Evolutionary conservation across 2,329 filamentous ascomycete species (phyloP), one percentile per base, ranked within the genome.

Genomic region (Ceratocystiopsis sp.): DNA sequence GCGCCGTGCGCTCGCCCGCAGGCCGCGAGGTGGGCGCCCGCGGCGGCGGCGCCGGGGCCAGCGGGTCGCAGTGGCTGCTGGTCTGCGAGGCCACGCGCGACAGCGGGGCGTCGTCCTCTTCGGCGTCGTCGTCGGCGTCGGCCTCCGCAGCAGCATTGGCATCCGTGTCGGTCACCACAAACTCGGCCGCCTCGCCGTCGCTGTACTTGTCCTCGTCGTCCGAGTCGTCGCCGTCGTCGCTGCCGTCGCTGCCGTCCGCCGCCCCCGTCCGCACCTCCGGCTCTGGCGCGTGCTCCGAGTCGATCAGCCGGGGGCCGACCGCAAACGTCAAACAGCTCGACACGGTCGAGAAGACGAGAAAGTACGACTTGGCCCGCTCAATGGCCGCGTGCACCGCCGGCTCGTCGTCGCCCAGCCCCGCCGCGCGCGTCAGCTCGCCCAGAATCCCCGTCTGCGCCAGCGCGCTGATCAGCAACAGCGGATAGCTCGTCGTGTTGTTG

Each of bases 261-360:
- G 47, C 49, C 8, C 55, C 52, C 4, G 57, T 51, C 7, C 55
- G 52, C 9, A 54, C 50, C n/a, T 53, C 50, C 1, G 56, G 47
- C 10, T 62, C 57, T 1, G 62, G 59, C 1, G 54, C 55, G 41
- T 61, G 53, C 44, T 63, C 60, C 38, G 54, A 57, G 48, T 71
- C 68, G 39, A 80, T 64, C 35, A 80, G 59, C 13, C 66, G 61
- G 1, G 76, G 75, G 0, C 75, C 77, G 3, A 80, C 59, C 0
- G 72, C 72, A 54, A 80, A 81, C 0, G 75, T 80, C 46, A 80
- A 57, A 42, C 68, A 73, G 51, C 75, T 78, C 37, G 67, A 69
- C 11, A 80, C 63, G 43, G 78, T 78, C 4, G 75, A 68, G 49
- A 75, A 79, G 46, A 81, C 68, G 4, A 81, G 58, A 52, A 81